Conservation (phyloP, 78 protist species). For the Ministeria vibrans region DNA sequence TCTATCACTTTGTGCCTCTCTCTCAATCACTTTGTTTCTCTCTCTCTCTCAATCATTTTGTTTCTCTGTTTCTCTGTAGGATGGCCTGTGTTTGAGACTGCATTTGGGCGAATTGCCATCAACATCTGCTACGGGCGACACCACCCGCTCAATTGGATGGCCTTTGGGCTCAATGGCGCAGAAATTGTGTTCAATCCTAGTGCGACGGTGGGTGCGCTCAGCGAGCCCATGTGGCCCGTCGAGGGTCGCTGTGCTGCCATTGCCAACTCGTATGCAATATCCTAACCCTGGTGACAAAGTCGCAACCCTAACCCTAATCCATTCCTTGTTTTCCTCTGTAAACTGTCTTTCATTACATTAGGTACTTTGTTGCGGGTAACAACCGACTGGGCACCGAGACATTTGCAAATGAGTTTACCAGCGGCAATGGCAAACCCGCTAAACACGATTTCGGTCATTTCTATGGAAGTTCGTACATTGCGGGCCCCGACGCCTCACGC, state of each 20-base stretch:
- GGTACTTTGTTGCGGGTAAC: slow-evolving; percentile 75
- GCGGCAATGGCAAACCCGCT: slow-evolving; percentile 83
- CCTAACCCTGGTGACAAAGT: too few species aligned
- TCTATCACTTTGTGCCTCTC: too few species aligned
- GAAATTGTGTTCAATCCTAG: slow-evolving; percentile 90
- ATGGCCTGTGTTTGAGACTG: slow-evolving; percentile 89
- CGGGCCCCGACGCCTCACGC: slow-evolving; percentile 81
- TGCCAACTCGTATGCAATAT: slow-evolving; percentile 59
- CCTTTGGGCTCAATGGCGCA: slow-evolving; percentile 82
- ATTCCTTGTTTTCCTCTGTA: too few species aligned
- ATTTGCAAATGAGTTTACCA: slow-evolving; percentile 87
- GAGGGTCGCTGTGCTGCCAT: slow-evolving; percentile 53
- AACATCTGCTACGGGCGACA: slow-evolving; percentile 94
- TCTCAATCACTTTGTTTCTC: too few species aligned
- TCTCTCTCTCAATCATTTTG: too few species aligned
- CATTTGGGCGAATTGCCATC: slow-evolving; percentile 75
- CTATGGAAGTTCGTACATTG: slow-evolving; percentile 82
- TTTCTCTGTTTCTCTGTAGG: too few species aligned
- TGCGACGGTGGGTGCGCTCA: slow-evolving; percentile 83
- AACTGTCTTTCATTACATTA: too few species aligned
- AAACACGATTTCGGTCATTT: slow-evolving; percentile 94
- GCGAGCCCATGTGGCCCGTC: slow-evolving; percentile 89
- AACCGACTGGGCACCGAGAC: slow-evolving; percentile 82
- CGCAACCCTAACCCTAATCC: too few species aligned
- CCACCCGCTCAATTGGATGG: slow-evolving; percentile 83